Base-by-base conservation (phyloP, 768 basidiomycete species). In the Pleurotus tuber-regium region DNA sequence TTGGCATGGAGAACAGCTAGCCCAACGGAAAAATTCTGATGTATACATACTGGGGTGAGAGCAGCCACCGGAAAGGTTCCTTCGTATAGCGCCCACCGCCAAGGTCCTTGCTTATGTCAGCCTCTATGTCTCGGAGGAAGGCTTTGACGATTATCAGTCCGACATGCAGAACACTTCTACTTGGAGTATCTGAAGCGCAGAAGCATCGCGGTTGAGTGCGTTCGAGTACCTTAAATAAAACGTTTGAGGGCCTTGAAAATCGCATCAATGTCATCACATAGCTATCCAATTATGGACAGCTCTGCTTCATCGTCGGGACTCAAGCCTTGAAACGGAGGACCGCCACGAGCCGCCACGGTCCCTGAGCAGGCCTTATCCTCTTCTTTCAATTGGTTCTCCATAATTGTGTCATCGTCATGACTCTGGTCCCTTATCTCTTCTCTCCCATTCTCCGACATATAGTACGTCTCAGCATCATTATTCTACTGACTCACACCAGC, bases 281-380 rank as follows among this genome's bases (percentile, higher is more conserved):
- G 46, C 31, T 31, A 21, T 19, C 46, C 31, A 48, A 48, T 33
- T 48, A 46, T 35, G 31, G 46, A 19, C 18, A 48, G 30, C 35
- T 48, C 46, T 48, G 46, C 30, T 35, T 31, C 46, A 48, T 31
- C 29, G 46, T 48, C 46, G 46, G 46, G 31, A 24, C 18, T 33
- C 30, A 31, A 21, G 14, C 46, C 29, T 30, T 12, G 31, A 14
- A 38, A 36, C 46, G 46, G 31, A 48, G 46, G 46, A 48, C 46
- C 46, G 46, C 46, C 46, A 48, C 46, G 46, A 30, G 30, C 46
- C 46, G 46, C 46, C 46, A 48, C 46, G 31, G 46, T 30, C 46
- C 46, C 46, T 48, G 46, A 48, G 29, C 29, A 48, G 30, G 31
- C 29, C 46, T 48, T 48, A 48, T 48, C 46, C 46, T 31, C 46